Percentiles rank a stretch among this genome's conserved stretches.
phyloP scores from a whole-genome alignment of 345 rosid species.

The Syzygium aromaticum region DNA sequence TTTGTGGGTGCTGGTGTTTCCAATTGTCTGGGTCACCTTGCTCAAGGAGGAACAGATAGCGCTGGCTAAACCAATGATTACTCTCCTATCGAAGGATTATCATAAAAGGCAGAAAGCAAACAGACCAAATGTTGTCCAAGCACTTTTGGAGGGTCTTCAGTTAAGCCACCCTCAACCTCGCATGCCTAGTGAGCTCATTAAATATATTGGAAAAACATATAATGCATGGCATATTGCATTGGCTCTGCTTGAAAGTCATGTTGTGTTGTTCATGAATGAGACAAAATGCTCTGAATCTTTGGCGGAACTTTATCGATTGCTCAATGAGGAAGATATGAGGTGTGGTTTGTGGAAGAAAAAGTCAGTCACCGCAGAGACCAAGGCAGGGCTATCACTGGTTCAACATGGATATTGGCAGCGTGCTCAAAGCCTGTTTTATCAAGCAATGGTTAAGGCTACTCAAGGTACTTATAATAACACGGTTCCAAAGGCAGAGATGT shows the following conservation, averaged over 20 bases:
- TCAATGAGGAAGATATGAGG: conserved; percentile 99
- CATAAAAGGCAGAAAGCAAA: conserved; percentile 94
- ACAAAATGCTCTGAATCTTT: conserved; percentile 89
- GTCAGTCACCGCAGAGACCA: conserved; percentile 88
- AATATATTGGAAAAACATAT: conserved; percentile 90
- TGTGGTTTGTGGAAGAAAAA: conserved; percentile 98
- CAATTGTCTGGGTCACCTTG: conserved; percentile 93
- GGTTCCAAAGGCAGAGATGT: conserved; percentile 99
- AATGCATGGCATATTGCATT: conserved; percentile 97
- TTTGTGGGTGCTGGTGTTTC: conserved; percentile 98
- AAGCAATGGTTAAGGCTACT: conserved; percentile 99
- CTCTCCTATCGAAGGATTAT: conserved; percentile 81
- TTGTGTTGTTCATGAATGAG: conserved; percentile 81
- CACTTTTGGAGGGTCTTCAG: conserved; percentile 94
- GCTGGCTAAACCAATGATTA: conserved; percentile 85
- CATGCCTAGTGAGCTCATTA: conserved; percentile 97
- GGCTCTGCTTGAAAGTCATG: conserved; percentile 94
- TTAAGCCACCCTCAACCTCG: conserved; percentile 99
- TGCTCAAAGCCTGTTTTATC: conserved; percentile 86
- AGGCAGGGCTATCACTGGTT: conserved; percentile 92
- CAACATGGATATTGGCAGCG: conserved; percentile 99
- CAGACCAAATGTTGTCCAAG: conserved; percentile 99
- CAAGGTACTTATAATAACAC: conserved; percentile 95
- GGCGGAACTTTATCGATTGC: conserved; percentile 91
- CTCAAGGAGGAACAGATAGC: conserved; percentile 81